Evolutionary conservation across 2,329 filamentous ascomycete genomes (phyloP).

Genomic region (Trichoderma harzianum): DNA sequence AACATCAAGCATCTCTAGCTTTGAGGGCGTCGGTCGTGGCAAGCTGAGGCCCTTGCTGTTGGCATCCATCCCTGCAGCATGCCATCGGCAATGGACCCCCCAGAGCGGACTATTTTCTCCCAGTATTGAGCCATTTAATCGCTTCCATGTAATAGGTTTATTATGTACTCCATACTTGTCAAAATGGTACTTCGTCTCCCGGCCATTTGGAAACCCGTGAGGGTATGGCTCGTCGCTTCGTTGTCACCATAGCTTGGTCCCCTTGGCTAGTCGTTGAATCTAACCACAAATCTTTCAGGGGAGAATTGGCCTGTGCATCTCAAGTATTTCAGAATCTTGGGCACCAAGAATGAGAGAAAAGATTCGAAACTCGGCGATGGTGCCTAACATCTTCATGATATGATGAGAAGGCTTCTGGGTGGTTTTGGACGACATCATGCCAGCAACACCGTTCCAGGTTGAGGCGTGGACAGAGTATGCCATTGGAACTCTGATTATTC

Average conservation of each 20-base stretch:
- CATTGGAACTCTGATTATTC: slow-evolving; percentile 36
- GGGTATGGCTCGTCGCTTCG: background rate
- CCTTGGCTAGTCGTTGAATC: background rate
- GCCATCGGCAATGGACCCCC: background rate
- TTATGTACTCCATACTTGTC: background rate
- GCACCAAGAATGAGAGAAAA: background rate
- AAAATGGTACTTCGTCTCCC: background rate
- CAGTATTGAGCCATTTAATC: background rate
- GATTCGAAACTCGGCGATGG: no score
- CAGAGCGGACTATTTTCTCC: background rate
- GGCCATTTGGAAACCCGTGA: background rate
- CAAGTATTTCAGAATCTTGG: background rate
- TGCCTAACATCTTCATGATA: background rate
- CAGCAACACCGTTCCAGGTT: slow-evolving; percentile 39
- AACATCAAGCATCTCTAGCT: background rate
- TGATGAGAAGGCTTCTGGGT: background rate
- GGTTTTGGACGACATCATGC: slow-evolving; percentile 18
- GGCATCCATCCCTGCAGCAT: background rate
- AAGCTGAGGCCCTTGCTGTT: background rate
- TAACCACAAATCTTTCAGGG: background rate
- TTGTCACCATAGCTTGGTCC: background rate
- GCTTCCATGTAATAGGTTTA: background rate
- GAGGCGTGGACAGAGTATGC: slow-evolving; percentile 45
- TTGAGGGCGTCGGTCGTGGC: background rate
- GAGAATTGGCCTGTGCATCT: background rate